Evolutionary conservation across 805 yeast species (phyloP).

Genomic region (Spathaspora girioi): DNA sequence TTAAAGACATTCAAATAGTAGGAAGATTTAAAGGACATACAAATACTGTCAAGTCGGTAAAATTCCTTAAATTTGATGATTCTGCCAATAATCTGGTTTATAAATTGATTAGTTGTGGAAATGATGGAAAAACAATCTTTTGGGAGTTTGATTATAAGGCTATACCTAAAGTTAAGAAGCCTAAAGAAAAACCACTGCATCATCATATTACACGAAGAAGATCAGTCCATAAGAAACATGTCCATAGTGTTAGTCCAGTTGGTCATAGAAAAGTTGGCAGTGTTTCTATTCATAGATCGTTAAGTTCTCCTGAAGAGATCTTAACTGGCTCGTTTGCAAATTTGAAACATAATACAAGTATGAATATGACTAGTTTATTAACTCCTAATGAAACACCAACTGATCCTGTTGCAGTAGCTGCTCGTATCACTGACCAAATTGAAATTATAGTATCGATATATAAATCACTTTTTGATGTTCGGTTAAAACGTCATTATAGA

Average conservation of each 20-base stretch:
- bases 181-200: background rate
- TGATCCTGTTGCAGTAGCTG: conserved; percentile 1
- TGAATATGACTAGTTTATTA: conserved; percentile 23
- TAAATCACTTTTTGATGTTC: conserved; percentile 29
- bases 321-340: background rate
- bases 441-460: conserved; percentile 30
- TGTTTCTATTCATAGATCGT: conserved; percentile 4
- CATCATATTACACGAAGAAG: conserved; percentile 2
- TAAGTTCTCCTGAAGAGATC: conserved; percentile 1
- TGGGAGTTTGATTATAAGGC: conserved; percentile 46
- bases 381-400: background rate
- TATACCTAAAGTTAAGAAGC: conserved; percentile 30
- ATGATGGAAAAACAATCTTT: conserved; percentile 36
- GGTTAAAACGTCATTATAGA: conserved; percentile 31
- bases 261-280: background rate
- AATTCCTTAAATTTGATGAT: conserved; percentile 21
- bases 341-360: conserved; percentile 8
- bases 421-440: conserved; percentile 12
- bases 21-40: conserved; percentile 39
- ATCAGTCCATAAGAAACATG: conserved; percentile 6
- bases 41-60: conserved; percentile 28
- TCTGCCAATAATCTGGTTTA: conserved; percentile 19
- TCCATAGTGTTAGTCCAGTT: conserved; percentile 5
- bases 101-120: conserved; percentile 35
- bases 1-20: conserved; percentile 35